phyloP scores from a whole-genome alignment of 2,329 filamentous ascomycete genomes.

The Botrytis porri region DNA sequence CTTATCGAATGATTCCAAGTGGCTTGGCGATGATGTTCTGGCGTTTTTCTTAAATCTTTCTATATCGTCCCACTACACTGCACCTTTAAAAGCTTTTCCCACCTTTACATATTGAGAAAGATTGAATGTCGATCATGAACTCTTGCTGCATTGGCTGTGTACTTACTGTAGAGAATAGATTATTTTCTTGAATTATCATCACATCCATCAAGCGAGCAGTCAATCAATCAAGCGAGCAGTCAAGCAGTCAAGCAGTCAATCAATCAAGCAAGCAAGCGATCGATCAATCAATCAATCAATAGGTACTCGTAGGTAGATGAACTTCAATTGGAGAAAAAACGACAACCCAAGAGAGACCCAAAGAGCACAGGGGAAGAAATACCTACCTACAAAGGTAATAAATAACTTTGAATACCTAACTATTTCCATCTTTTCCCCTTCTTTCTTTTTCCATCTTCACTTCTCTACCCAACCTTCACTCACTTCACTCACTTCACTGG shows the following conservation, averaged over 20 bases:
- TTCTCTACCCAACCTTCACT: no score
- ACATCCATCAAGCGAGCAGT: neutral
- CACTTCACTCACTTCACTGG: neutral
- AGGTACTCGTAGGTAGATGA: no score
- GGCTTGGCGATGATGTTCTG: constrained; percentile 1
- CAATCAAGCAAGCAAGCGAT: no score
- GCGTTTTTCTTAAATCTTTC: neutral
- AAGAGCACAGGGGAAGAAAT: neutral
- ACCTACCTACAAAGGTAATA: neutral
- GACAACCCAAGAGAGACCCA: neutral
- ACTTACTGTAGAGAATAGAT: neutral
- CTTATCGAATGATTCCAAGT: constrained; percentile 6
- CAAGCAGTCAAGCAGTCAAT: neutral
- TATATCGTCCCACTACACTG: neutral
- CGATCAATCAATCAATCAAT: no score
- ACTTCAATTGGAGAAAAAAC: neutral
- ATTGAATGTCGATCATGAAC: neutral
- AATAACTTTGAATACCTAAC: neutral
- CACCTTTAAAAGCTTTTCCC: neutral
- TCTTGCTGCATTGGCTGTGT: neutral
- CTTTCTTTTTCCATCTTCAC: neutral
- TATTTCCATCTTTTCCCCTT: neutral
- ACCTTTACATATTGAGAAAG: neutral
- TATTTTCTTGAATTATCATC: neutral
- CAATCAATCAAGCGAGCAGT: no score